A percentile compares a stretch with the other conserved stretches of the same genome.
These are phyloP conservation scores for Ulmus americana DNA, from an alignment of 331 rosid genomes.

Conservation along the genomic window DNA sequence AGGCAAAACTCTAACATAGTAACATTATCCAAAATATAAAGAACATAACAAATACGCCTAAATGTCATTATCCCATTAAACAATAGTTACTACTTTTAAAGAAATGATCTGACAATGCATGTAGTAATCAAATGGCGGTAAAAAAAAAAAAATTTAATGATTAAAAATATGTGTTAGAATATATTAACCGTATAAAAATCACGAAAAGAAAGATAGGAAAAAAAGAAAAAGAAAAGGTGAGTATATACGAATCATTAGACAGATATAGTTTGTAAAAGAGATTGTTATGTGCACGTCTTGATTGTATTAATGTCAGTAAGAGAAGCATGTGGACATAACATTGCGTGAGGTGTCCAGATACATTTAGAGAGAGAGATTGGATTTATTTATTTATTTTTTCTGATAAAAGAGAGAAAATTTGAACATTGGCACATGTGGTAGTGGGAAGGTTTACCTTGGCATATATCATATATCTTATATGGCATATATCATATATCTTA, in stretches of 20 bases:
- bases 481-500: slow-evolving; percentile 25
- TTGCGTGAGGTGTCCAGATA: slow-evolving; percentile 59
- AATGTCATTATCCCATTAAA: too few relatives aligned
- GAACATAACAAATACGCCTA: too few relatives aligned
- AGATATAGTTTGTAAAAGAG: slow-evolving; percentile 17
- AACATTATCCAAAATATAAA: too few relatives aligned
- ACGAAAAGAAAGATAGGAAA: too few relatives aligned
- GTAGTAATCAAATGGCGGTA: too few relatives aligned
- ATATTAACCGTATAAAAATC: too few relatives aligned
- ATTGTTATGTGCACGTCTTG: slow-evolving; percentile 69
- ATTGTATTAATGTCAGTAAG: slow-evolving; percentile 31
- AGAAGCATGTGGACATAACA: slow-evolving; percentile 39
- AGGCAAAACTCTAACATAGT: too few relatives aligned
- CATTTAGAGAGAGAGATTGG: slow-evolving; percentile 13
- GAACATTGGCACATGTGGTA: slow-evolving; percentile 47
- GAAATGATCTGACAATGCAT: too few relatives aligned
- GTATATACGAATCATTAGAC: not conserved
- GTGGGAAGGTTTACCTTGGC: slow-evolving; percentile 31
- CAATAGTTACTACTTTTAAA: too few relatives aligned
- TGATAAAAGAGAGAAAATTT: slow-evolving; percentile 19
- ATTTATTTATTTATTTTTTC: too few relatives aligned
- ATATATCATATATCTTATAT: slow-evolving; percentile 25
- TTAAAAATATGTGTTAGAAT: too few relatives aligned
- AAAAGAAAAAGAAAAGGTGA: not conserved
- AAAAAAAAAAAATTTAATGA: too few relatives aligned